These are phyloP conservation scores for Clonostachys rosea DNA, from an alignment of 2,329 filamentous ascomycete genomes.

Conservation along the genomic window DNA sequence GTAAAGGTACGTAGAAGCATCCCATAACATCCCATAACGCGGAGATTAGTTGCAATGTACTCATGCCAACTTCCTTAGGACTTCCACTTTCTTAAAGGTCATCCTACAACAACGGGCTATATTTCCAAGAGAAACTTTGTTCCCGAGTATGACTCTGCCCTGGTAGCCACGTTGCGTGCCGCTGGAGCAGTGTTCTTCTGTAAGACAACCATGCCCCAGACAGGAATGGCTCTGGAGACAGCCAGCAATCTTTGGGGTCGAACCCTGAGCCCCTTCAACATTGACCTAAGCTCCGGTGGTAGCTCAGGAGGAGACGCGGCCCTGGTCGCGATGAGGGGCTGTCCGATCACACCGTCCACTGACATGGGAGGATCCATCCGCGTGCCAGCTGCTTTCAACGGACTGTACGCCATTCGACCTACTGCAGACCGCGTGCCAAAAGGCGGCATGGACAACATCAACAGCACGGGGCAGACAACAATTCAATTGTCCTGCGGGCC, in stretches of 20 bases:
- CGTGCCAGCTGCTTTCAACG: constrained; percentile 35
- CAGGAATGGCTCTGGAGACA: constrained; percentile 26
- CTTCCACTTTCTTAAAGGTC: neutral
- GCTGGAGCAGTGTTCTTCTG: constrained; percentile 61
- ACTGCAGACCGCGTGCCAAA: constrained; percentile 20
- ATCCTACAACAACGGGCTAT: neutral
- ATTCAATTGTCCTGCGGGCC: constrained; percentile 19
- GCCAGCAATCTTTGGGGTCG: constrained; percentile 58
- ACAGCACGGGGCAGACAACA: constrained; percentile 23
- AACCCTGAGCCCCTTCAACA: constrained; percentile 59
- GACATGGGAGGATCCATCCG: constrained; percentile 42
- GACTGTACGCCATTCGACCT: constrained; percentile 34
- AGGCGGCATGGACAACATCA: constrained; percentile 1
- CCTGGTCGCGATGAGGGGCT: constrained; percentile 31
- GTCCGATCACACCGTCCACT: constrained; percentile 31
- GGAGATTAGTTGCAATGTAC: no score
- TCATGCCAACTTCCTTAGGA: no score
- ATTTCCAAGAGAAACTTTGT: neutral
- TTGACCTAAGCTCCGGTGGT: constrained; percentile 56
- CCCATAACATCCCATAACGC: no score
- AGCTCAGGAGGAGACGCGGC: constrained; percentile 54
- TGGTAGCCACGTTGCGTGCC: constrained; percentile 16
- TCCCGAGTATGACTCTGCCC: neutral
- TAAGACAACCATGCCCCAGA: constrained; percentile 66
- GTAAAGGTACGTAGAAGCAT: constrained; percentile 11